Conservation (phyloP, 352 stramenopile species). For the Hyphochytrium catenoides region DNA sequence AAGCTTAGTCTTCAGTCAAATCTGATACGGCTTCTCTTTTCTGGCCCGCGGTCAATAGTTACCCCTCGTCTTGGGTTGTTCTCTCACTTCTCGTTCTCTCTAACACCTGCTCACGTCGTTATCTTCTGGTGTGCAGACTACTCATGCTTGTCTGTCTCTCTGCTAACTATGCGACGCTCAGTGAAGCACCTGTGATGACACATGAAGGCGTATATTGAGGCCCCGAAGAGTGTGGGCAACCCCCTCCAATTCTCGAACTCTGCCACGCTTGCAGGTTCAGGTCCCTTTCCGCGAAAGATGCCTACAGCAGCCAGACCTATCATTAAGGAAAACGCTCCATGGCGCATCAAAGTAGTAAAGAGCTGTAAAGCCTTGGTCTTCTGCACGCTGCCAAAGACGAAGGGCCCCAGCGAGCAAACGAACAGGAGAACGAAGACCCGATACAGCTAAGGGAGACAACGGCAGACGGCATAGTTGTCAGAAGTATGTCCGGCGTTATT, state of each 20-base stretch:
- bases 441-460: no score
- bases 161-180: no score
- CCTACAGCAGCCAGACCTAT: constrained; percentile 38
- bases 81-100: no score
- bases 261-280: constrained; percentile 27
- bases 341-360: constrained; percentile 44
- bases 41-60: no score
- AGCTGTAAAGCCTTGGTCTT: constrained; percentile 53
- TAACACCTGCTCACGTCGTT: no score
- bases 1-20: not conserved
- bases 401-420: constrained; percentile 34
- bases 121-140: no score
- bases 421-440: constrained; percentile 48
- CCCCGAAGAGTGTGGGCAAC: constrained; percentile 50
- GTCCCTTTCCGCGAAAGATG: constrained; percentile 32
- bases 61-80: no score
- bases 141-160: no score
- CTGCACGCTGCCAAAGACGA: constrained; percentile 47
- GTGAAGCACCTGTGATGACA: constrained; percentile 71
- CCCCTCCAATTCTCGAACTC: constrained; percentile 38
- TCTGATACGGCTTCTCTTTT: no score
- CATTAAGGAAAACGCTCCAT: constrained; percentile 55
- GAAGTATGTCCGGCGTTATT: no score
- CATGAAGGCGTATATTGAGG: constrained; percentile 73
- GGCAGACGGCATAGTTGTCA: no score